phyloP scores from a whole-genome alignment of 2,329 filamentous ascomycete species.

The Plectosphaerella plurivora region DNA sequence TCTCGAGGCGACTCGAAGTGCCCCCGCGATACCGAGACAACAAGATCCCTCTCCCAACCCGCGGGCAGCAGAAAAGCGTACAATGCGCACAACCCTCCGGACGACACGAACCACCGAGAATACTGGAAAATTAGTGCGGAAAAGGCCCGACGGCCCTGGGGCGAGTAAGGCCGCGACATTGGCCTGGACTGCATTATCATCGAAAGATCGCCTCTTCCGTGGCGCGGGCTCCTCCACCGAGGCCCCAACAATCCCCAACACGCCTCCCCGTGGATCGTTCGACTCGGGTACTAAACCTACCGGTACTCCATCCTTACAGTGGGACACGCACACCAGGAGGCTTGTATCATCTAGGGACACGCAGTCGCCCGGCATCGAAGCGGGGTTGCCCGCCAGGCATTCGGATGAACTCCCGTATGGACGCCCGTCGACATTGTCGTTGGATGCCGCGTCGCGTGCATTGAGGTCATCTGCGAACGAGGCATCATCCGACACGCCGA shows the following conservation, averaged over 20 bases:
- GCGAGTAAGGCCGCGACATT: slow-evolving; percentile 61
- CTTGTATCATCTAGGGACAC: slow-evolving; percentile 37
- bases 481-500: too few relatives aligned
- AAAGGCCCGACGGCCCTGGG: slow-evolving; percentile 42
- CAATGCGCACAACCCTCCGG: slow-evolving; percentile 58
- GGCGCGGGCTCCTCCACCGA: slow-evolving; percentile 17
- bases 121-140: slow-evolving; percentile 30
- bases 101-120: slow-evolving; percentile 41
- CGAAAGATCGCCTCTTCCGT: slow-evolving; percentile 29
- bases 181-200: slow-evolving; percentile 51
- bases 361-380: slow-evolving; percentile 17
- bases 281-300: not conserved
- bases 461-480: slow-evolving; percentile 25
- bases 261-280: not conserved
- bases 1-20: too few relatives aligned
- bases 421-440: slow-evolving; percentile 42
- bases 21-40: too few relatives aligned
- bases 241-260: slow-evolving; percentile 11
- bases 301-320: slow-evolving; percentile 30
- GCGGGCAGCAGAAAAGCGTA: slow-evolving; percentile 48
- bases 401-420: slow-evolving; percentile 33
- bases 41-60: too few relatives aligned
- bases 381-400: slow-evolving; percentile 24
- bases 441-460: slow-evolving; percentile 54
- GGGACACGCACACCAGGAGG: slow-evolving; percentile 52